These are phyloP conservation scores for Phialophora macrospora DNA, from an alignment of 2,329 filamentous ascomycete species.

Conservation along the genomic window DNA sequence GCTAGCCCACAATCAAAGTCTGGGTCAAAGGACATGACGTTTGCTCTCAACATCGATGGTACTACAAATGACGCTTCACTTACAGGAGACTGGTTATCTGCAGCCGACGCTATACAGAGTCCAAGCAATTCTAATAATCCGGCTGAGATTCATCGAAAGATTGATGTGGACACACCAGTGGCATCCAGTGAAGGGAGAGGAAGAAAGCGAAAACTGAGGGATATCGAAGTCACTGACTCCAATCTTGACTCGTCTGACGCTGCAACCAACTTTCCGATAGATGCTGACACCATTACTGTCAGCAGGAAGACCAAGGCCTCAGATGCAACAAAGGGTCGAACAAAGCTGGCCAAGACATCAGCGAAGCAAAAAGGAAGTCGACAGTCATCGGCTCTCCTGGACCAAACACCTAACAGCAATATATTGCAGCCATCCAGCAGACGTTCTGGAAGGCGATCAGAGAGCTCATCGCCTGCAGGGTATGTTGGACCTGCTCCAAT, in stretches of 20 bases:
- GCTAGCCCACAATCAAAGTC: not conserved
- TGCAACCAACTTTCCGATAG: not conserved
- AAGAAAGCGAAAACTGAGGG: slow-evolving; percentile 18
- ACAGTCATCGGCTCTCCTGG: not conserved
- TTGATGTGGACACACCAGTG: not conserved
- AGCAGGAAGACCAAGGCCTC: slow-evolving; percentile 1
- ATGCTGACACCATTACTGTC: not conserved
- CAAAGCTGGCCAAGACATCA: not conserved
- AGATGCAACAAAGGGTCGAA: not conserved
- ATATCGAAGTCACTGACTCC: slow-evolving; percentile 7
- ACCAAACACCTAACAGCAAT: not conserved
- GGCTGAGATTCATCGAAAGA: not conserved
- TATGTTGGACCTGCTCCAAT: slow-evolving; percentile 5
- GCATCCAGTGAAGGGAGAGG: not conserved
- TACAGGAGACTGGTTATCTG: not conserved
- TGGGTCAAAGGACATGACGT: not conserved
- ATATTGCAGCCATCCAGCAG: not conserved
- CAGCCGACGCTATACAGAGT: not conserved
- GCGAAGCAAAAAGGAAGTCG: not conserved
- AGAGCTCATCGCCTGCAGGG: not conserved
- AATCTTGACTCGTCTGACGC: not conserved
- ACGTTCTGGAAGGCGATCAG: not conserved
- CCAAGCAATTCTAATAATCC: not conserved
- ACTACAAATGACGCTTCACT: not conserved
- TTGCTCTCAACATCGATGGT: not conserved